These are phyloP conservation scores for Zostera marina DNA, from an alignment of 116 monocot species.

Conservation along the genomic window DNA sequence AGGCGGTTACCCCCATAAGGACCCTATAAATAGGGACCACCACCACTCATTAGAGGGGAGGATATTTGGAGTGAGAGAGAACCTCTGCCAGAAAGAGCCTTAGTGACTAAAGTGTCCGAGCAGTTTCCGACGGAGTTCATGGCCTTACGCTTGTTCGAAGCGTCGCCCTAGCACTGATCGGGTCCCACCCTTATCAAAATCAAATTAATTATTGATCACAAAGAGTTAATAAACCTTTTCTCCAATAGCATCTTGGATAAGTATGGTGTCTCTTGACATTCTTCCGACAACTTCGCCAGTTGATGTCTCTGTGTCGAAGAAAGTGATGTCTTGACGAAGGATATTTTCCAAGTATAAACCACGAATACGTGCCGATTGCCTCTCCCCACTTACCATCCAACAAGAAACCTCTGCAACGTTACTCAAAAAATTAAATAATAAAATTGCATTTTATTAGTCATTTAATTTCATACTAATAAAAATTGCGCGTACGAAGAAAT, in stretches of 20 bases:
- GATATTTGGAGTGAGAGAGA: no score
- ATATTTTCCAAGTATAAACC: conserved; percentile 53
- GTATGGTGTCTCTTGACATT: conserved; percentile 74
- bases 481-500: conserved; percentile 29
- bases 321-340: conserved; percentile 58
- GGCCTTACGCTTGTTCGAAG: no score
- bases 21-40: no score
- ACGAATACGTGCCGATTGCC: conserved; percentile 48
- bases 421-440: background rate
- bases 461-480: background rate
- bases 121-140: no score
- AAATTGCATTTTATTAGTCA: background rate
- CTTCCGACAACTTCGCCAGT: conserved; percentile 62
- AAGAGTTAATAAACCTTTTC: conserved; percentile 33
- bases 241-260: conserved; percentile 82
- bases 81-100: no score
- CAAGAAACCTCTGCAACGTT: conserved; percentile 39
- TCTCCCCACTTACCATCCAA: conserved; percentile 58
- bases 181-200: no score
- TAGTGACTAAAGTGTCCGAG: no score
- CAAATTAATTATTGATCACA: background rate
- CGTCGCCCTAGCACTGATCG: no score
- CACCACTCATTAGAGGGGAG: no score
- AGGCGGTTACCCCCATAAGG: no score
- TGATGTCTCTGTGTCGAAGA: conserved; percentile 66